Evolutionary conservation across 352 stramenopile species (phyloP).

Genomic region (Phytopythium oedochilum): DNA sequence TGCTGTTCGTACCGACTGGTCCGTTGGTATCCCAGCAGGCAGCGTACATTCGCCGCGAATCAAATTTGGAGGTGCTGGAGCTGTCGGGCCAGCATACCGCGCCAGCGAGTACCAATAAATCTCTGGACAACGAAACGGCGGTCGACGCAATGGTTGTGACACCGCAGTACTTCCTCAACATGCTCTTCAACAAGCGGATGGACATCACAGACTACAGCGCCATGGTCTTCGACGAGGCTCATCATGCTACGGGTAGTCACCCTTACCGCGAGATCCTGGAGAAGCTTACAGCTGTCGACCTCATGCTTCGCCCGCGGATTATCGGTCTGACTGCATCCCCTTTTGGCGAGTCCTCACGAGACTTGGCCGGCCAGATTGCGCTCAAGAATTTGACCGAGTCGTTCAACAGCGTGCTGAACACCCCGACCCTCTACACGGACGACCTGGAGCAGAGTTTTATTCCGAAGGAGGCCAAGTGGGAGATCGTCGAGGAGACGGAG

Average conservation of each 20-base stretch:
- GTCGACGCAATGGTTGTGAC: slow-evolving; percentile 55
- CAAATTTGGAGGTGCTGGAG: slow-evolving; percentile 40
- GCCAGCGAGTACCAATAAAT: slow-evolving; percentile 4
- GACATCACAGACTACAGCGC: slow-evolving; percentile 53
- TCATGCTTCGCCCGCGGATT: slow-evolving; percentile 33
- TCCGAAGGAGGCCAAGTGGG: slow-evolving; percentile 58
- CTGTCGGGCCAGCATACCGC: slow-evolving; percentile 50
- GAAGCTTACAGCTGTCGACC: slow-evolving; percentile 22
- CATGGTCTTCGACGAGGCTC: slow-evolving; percentile 80
- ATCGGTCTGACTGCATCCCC: slow-evolving; percentile 67
- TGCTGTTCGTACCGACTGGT: slow-evolving; percentile 69
- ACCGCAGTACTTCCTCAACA: slow-evolving; percentile 67
- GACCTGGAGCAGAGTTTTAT: slow-evolving; percentile 43
- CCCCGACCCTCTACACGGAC: slow-evolving; percentile 46
- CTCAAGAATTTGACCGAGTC: slow-evolving; percentile 33
- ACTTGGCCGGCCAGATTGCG: slow-evolving; percentile 23
- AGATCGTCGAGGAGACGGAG: slow-evolving; percentile 32
- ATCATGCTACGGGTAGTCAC: slow-evolving; percentile 61
- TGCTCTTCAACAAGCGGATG: slow-evolving; percentile 28
- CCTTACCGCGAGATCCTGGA: slow-evolving; percentile 59
- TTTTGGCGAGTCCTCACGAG: slow-evolving; percentile 51
- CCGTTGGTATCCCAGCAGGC: slow-evolving; percentile 78
- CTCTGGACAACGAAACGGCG: slow-evolving; percentile 16
- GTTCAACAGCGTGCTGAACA: slow-evolving; percentile 55
- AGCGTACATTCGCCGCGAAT: slow-evolving; percentile 62